Evolutionary conservation across 2,329 filamentous ascomycete species (phyloP).

Genomic region (Fusarium fujikuroi): DNA sequence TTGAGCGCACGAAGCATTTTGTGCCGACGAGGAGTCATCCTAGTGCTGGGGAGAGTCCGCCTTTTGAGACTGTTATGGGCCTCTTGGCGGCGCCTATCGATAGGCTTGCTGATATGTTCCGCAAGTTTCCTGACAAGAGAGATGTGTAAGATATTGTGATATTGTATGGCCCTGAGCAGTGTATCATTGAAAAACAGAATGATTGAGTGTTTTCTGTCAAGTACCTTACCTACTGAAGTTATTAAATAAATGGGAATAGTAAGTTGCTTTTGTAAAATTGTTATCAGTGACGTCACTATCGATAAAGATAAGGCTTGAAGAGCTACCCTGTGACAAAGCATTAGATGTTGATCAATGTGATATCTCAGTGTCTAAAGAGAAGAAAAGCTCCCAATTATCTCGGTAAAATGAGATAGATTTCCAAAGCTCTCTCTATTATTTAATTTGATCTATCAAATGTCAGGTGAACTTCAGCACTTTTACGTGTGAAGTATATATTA

Average conservation of each 20-base stretch:
- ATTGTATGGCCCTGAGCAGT: too few species aligned
- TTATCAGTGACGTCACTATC: not conserved
- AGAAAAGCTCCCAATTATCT: too few species aligned
- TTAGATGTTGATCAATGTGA: too few species aligned
- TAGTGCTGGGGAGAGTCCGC: constrained; percentile 60
- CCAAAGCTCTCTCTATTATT: not conserved
- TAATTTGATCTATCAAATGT: not conserved
- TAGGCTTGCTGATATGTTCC: constrained; percentile 63
- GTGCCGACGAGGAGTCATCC: constrained; percentile 64
- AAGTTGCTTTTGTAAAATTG: rapidly evolving
- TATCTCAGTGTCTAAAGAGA: not conserved
- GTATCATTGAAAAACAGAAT: not conserved
- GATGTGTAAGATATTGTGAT: too few species aligned
- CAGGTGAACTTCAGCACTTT: not conserved
- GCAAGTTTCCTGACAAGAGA: constrained; percentile 55
- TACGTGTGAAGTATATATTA: too few species aligned
- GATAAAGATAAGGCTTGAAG: not conserved
- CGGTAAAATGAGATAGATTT: rapidly evolving
- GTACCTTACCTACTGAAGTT: not conserved
- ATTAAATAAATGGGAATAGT: too few species aligned
- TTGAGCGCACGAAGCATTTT: constrained; percentile 64
- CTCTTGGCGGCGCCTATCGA: constrained; percentile 68
- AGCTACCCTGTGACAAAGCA: not conserved
- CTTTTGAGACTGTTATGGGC: constrained; percentile 65
- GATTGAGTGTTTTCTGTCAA: not conserved